Evolutionary conservation across 495 filamentous ascomycete species (phyloP), one percentile per base, ranked within the genome.

Genomic region (Tuber calosporum): DNA sequence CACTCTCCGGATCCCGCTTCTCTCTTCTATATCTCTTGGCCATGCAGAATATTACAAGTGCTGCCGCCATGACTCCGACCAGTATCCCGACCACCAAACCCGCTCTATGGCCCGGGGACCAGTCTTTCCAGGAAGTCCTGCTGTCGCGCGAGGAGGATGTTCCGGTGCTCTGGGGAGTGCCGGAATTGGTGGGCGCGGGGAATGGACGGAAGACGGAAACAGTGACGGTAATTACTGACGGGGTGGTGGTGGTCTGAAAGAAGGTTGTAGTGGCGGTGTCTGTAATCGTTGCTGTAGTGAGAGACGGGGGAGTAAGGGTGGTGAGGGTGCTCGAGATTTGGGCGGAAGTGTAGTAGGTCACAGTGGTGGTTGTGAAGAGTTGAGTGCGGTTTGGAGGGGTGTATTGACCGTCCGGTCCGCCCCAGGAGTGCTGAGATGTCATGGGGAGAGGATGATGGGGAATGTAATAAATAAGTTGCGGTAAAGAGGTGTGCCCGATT

Each of bases 61-160:
- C 26, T 19, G 34, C 67, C 15, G 45, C 66, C 20, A 66, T 34
- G 41, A 11, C 40, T 0, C 72, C 45, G 62, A 9, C 38, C 4
- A 74, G 26, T 30, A 19, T 1, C 37, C 68, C 48, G 4, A 71
- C 22, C 7, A 66, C 20, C 30, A 71, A 22, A 15, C 73, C 73
- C 6, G 39, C 73, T 67, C 38, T 74, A 67, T 48, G 73, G 8
- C 26, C 68, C 8, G 73, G 68, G 11, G 73, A 66, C 73, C 73
- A 74, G 15, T 38, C n/a, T 36, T 67, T 4, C 73, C 73, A 66
- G n/a, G 37, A 37, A 9, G 42, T 40, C 17, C 67, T 34, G 38
- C 30, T 62, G 53, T 62, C 30, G 53, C 53, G n/a, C 11, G 30
- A 62, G 11, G 53, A 8, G 45, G 45, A 4, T 30, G 53, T 15